phyloP scores from a whole-genome alignment of 345 rosid genomes.

The Eucalyptus marginata region DNA sequence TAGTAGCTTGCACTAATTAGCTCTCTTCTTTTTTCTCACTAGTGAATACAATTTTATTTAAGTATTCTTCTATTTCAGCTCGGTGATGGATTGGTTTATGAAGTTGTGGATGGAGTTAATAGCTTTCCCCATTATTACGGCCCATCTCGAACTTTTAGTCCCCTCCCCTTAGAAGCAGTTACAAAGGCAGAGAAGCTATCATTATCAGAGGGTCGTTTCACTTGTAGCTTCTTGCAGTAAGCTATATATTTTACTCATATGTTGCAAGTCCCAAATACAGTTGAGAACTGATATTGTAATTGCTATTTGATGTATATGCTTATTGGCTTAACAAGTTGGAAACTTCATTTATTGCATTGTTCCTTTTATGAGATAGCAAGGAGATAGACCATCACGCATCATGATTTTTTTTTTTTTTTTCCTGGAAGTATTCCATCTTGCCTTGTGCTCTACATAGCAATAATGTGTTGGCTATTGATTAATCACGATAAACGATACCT shows the following conservation, averaged over 20 bases:
- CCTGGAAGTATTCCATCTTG: neutral
- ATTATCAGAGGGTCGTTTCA: slow-evolving; percentile 41
- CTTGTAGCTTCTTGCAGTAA: slow-evolving; percentile 49
- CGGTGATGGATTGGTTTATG: slow-evolving; percentile 75
- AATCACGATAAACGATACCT: neutral
- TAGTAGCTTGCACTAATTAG: neutral
- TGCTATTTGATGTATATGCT: neutral
- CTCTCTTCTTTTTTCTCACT: neutral
- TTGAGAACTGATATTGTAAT: neutral
- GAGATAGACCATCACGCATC: neutral
- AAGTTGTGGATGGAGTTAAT: slow-evolving; percentile 57
- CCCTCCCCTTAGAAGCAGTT: slow-evolving; percentile 62
- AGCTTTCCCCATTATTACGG: slow-evolving; percentile 90
- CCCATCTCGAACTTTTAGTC: slow-evolving; percentile 44
- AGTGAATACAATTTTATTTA: neutral
- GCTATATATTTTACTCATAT: neutral
- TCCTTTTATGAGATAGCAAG: neutral
- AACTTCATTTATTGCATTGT: neutral
- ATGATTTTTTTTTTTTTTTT: neutral
- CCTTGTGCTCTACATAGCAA: neutral
- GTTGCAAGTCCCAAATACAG: neutral
- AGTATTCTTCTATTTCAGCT: slow-evolving; percentile 32
- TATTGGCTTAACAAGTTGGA: neutral
- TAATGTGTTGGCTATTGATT: neutral
- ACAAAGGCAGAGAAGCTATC: slow-evolving; percentile 60